Percentiles rank a stretch among this genome's conserved stretches.
These are phyloP conservation scores for Tylopilus sp. DNA, from an alignment of 1,284 basidiomycete genomes.

Conservation along the genomic window DNA sequence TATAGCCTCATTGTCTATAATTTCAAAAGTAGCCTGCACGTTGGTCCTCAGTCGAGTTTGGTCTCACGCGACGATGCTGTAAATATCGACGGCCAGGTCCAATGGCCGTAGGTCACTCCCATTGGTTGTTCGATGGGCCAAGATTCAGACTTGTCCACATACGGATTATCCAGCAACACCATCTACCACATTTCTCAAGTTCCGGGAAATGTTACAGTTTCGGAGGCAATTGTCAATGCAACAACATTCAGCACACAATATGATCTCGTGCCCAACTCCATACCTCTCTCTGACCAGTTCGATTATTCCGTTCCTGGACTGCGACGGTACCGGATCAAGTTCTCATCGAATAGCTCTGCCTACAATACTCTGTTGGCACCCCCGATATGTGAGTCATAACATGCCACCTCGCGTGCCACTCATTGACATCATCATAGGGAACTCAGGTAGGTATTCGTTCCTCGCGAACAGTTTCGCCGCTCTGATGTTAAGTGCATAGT, in stretches of 20 bases:
- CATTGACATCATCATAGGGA: not conserved
- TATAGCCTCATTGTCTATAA: constrained; percentile 32
- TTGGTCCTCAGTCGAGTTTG: constrained; percentile 6
- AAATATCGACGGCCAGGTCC: constrained; percentile 8
- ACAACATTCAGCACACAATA: not conserved
- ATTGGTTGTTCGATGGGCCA: not conserved
- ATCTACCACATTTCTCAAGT: not conserved
- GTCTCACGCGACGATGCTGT: constrained; percentile 13
- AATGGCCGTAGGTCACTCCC: constrained; percentile 11
- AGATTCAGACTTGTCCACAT: not conserved
- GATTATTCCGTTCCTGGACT: too few species aligned
- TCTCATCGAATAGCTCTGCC: not conserved
- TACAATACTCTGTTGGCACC: not conserved
- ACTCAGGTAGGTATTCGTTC: too few species aligned
- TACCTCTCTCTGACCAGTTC: not conserved
- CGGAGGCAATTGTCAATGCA: not conserved
- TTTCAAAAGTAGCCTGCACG: constrained; percentile 19
- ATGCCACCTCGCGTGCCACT: not conserved
- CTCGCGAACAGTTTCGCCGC: too few species aligned
- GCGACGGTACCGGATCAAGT: not conserved
- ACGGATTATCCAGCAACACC: not conserved
- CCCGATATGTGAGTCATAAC: not conserved
- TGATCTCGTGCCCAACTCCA: not conserved
- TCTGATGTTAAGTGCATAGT: not conserved
- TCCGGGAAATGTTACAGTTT: not conserved